phyloP scores from a whole-genome alignment of 306 rosid species.

The Medicago arabica region DNA sequence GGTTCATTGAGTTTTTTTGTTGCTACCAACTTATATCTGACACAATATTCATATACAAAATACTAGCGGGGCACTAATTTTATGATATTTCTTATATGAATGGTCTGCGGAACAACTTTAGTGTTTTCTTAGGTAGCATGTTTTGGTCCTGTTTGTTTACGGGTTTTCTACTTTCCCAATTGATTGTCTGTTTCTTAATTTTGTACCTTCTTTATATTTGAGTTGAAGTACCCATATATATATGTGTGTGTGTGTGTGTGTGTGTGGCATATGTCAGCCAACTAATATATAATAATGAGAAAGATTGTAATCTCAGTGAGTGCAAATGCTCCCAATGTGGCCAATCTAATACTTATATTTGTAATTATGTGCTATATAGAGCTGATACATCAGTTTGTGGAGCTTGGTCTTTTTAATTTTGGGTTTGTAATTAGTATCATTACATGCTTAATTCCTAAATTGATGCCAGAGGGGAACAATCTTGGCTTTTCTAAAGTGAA shows the following conservation, averaged over 20 bases:
- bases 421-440: neutral
- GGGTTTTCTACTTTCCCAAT: neutral
- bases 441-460: conserved; percentile 12
- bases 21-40: neutral
- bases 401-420: conserved; percentile 1
- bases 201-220: neutral
- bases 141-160: neutral
- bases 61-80: too few species aligned
- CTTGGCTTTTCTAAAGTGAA: conserved; percentile 12
- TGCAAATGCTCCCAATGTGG: conserved; percentile 15
- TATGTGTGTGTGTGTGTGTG: neutral
- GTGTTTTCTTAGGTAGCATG: neutral
- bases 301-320: neutral
- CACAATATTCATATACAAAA: too few species aligned
- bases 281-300: neutral
- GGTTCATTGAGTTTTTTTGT: neutral
- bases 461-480: conserved; percentile 3
- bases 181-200: neutral
- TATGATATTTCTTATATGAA: neutral
- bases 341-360: neutral
- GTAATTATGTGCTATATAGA: conserved; percentile 2
- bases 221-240: neutral
- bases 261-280: neutral
- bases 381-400: conserved; percentile 29
- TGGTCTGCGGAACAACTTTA: neutral